Base-by-base conservation (phyloP, 768 basidiomycete species). In the Chalciporus chontae region DNA sequence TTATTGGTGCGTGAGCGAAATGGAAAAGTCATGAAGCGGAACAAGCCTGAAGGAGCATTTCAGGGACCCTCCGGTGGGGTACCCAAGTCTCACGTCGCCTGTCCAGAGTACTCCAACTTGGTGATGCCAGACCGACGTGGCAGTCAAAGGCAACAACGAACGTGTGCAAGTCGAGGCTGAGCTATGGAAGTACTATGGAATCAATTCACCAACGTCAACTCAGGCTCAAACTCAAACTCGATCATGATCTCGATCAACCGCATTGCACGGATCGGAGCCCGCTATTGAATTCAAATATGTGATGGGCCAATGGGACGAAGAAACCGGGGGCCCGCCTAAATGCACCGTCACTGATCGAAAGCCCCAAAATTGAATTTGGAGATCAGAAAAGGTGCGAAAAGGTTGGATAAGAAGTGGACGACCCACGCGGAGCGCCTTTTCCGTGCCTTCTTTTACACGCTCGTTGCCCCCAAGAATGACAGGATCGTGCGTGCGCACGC, bases 401-500 rank as follows among this genome's bases (percentile, higher is more conserved):
- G 21, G 21, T 21, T 21, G 21, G 34, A n/a, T 36, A n/a, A 31
- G 4, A n/a, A 31, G 31, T 31, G 31, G 31, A 17, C 9, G 29
- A 23, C n/a, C n/a, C n/a, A n/a, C n/a, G n/a, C n/a, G n/a, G n/a
- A n/a, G n/a, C n/a, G n/a, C n/a, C n/a, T n/a, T n/a, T n/a, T 59
- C 62, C 64, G 59, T 47, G 27, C 21, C 45, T 31, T 42, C 6
- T 38, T 36, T 2, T 40, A 36, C 8, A 21, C 27, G 11, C 18
- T 26, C 39, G 24, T 21, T 21, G 21, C 5, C 13, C n/a, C 38
- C 40, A 26, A 32, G 38, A 44, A 18, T 47, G 39, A 41, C 36
- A 17, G 21, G 23, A 52, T 43, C 39, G 31, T 40, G 21, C 10
- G 11, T 45, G 18, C 21, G 14, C 18, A 6, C 17, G 13, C 36